A percentile compares a stretch with the other conserved stretches of the same genome.
Conservation (phyloP, 1,139 yeast species). For the Yarrowia galli region DNA sequence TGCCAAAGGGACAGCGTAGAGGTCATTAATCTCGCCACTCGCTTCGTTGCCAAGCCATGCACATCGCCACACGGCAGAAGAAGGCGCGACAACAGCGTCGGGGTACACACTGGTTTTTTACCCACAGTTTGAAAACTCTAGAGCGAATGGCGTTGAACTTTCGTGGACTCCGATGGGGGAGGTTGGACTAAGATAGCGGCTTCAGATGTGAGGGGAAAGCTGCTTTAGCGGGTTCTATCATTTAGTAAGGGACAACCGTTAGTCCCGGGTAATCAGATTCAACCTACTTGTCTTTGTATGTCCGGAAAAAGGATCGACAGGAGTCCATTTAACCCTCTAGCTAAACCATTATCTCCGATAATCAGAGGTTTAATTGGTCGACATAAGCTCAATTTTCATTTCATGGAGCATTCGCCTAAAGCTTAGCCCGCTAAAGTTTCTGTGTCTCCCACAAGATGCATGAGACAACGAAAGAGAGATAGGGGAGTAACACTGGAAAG, state of each 20-base stretch:
- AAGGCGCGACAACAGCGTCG: no score
- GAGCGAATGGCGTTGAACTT: not conserved
- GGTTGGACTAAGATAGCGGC: no score
- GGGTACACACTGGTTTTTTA: no score
- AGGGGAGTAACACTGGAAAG: not conserved
- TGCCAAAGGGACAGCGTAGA: no score
- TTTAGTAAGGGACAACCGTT: no score
- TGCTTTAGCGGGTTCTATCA: no score
- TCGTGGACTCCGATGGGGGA: not conserved
- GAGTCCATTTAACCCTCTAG: constrained; percentile 16
- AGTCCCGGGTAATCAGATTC: no score
- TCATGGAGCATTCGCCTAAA: not conserved
- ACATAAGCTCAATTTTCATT: not conserved
- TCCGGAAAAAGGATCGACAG: not conserved
- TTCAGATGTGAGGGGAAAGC: no score
- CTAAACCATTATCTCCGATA: constrained; percentile 18
- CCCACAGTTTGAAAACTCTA: not conserved
- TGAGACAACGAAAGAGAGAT: not conserved
- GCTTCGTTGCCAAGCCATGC: no score
- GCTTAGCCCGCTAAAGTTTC: not conserved
- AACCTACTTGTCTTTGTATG: no score
- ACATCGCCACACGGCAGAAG: no score
- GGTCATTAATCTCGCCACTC: no score
- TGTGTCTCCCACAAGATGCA: not conserved
- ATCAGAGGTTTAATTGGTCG: constrained; percentile 22